Conservation (phyloP, 306 rosid species). For the Lathyrus aphaca region DNA sequence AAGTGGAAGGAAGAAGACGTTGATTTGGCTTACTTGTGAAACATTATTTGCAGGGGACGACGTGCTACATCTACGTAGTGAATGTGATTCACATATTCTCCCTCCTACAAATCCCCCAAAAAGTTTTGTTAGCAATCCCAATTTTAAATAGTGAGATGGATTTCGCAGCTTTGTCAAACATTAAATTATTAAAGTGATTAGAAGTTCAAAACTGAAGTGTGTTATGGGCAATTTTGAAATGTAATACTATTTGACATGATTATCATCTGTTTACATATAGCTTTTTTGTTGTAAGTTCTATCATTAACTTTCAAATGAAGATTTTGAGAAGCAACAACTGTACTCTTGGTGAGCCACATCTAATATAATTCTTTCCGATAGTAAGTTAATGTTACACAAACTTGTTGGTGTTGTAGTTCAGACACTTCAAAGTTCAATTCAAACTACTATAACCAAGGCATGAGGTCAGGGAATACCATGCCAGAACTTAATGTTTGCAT, state of each 20-base stretch:
- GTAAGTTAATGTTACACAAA: neutral
- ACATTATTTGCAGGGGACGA: slow-evolving; percentile 41
- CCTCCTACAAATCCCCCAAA: neutral
- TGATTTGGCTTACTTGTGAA: slow-evolving; percentile 56
- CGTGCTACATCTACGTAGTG: neutral
- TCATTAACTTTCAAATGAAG: neutral
- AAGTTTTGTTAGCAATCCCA: slow-evolving; percentile 43
- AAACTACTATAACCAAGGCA: too few species aligned
- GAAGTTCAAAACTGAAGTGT: neutral
- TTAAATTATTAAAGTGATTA: neutral
- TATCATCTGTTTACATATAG: neutral
- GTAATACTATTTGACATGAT: slow-evolving; percentile 13
- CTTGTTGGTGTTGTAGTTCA: neutral
- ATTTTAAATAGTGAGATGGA: slow-evolving; percentile 26
- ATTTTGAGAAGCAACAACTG: neutral
- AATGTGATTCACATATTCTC: neutral
- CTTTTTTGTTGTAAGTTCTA: neutral
- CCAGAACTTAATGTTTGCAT: too few species aligned
- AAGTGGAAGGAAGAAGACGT: slow-evolving; percentile 55
- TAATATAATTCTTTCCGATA: neutral
- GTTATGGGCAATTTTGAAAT: slow-evolving; percentile 11
- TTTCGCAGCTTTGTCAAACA: slow-evolving; percentile 24
- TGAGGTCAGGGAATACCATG: too few species aligned
- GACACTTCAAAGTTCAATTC: neutral
- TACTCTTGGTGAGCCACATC: slow-evolving; percentile 11